A percentile compares a stretch with the other conserved stretches of the same genome.
Conservation (phyloP, 768 basidiomycete species). For the Boletellus emodensis region DNA sequence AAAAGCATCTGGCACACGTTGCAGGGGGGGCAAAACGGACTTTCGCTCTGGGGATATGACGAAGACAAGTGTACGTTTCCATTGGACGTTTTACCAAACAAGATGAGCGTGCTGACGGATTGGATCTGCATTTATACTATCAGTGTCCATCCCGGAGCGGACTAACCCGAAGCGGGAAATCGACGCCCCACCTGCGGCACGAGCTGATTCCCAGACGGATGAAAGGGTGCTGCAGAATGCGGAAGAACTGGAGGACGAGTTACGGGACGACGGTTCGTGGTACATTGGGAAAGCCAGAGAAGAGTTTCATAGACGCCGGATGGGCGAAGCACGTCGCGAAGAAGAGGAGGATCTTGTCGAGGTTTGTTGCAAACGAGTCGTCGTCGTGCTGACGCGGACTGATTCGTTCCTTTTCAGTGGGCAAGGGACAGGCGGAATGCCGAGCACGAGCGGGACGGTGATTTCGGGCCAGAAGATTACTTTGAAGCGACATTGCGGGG, state of each 20-base stretch:
- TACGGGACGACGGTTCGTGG: slow-evolving; percentile 62
- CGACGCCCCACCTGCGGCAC: slow-evolving; percentile 14
- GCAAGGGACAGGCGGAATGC: slow-evolving; percentile 69
- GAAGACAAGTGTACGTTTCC: slow-evolving; percentile 37
- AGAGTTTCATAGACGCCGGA: slow-evolving; percentile 61
- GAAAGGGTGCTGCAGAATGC: slow-evolving; percentile 8
- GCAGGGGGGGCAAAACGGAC: slow-evolving; percentile 63
- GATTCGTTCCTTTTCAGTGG: slow-evolving; percentile 48
- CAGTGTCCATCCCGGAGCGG: slow-evolving; percentile 27
- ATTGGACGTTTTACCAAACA: too few relatives aligned
- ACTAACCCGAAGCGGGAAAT: slow-evolving; percentile 21
- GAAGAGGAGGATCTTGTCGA: slow-evolving; percentile 74
- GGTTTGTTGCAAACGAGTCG: slow-evolving; percentile 36
- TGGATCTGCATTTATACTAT: not conserved
- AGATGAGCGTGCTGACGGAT: too few relatives aligned
- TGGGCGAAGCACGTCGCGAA: slow-evolving; percentile 36
- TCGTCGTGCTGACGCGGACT: not conserved
- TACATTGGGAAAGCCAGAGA: slow-evolving; percentile 81
- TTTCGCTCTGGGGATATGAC: slow-evolving; percentile 63
- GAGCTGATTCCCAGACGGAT: slow-evolving; percentile 2
- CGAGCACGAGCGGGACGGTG: slow-evolving; percentile 68
- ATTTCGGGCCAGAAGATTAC: slow-evolving; percentile 81
- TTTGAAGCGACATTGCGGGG: slow-evolving; percentile 65
- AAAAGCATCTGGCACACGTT: slow-evolving; percentile 83
- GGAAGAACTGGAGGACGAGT: slow-evolving; percentile 28